A percentile compares a stretch with the other conserved stretches of the same genome.
These are phyloP conservation scores for Cyclostephanos tholiformis DNA, from an alignment of 108 stramenopile species.

Conservation along the genomic window DNA sequence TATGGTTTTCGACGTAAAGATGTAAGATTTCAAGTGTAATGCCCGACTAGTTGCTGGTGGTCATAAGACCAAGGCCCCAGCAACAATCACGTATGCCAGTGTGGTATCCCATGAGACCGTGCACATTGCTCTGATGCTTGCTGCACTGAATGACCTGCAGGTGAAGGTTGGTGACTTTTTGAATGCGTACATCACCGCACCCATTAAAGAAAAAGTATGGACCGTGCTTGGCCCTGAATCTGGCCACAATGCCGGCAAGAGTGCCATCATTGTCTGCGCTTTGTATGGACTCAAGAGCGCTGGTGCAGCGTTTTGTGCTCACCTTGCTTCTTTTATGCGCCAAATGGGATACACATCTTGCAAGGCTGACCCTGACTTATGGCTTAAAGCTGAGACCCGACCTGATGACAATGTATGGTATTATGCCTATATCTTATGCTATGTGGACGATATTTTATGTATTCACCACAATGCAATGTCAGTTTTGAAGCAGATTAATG, in stretches of 20 bases:
- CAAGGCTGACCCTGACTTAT: slow-evolving; percentile 51
- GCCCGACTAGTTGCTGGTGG: slow-evolving; percentile 49
- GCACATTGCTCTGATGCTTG: slow-evolving; percentile 44
- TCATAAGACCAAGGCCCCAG: slow-evolving; percentile 43
- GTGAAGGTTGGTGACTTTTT: slow-evolving; percentile 32
- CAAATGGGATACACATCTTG: slow-evolving; percentile 26
- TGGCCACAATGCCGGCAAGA: slow-evolving; percentile 11
- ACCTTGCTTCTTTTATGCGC: slow-evolving; percentile 37
- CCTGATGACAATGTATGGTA: slow-evolving; percentile 22
- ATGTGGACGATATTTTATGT: slow-evolving; percentile 3
- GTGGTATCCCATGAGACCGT: slow-evolving; percentile 34
- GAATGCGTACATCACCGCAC: too few relatives aligned
- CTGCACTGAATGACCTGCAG: slow-evolving; percentile 46
- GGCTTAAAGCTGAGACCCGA: slow-evolving; percentile 15
- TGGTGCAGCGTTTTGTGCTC: slow-evolving; percentile 1
- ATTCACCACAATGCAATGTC: slow-evolving; percentile 26
- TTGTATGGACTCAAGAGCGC: slow-evolving; percentile 29
- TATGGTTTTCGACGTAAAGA: too few relatives aligned
- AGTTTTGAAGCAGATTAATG: neutral
- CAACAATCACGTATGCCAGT: slow-evolving; percentile 31
- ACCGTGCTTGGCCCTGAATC: slow-evolving; percentile 33
- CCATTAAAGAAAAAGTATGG: neutral
- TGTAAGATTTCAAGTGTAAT: too few relatives aligned
- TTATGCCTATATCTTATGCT: slow-evolving; percentile 45
- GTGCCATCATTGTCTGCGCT: slow-evolving; percentile 27